Conservation (phyloP, 2,329 filamentous ascomycete species). For the Aspergillus sp. region DNA sequence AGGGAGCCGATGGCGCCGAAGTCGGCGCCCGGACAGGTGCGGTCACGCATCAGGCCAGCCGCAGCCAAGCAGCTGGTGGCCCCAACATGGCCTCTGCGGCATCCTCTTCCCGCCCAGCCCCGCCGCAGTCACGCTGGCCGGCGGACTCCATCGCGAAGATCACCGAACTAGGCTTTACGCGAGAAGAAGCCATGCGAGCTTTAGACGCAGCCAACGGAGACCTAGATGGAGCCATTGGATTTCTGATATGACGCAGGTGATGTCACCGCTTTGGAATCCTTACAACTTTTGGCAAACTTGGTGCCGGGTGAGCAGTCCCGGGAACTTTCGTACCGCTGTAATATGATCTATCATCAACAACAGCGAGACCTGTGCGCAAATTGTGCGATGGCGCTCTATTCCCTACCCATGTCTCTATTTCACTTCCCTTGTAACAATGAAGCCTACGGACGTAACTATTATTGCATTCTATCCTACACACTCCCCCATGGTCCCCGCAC, state of each 20-base stretch:
- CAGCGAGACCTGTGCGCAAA: background rate
- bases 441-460: constrained; percentile 2
- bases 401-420: background rate
- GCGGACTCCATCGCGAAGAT: constrained; percentile 73
- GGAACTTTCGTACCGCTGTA: constrained; percentile 7
- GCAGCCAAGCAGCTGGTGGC: constrained; percentile 18
- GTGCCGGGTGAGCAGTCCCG: constrained; percentile 4
- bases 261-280: constrained; percentile 7
- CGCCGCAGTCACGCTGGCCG: constrained; percentile 48
- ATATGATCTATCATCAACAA: constrained; percentile 6
- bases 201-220: constrained; percentile 82
- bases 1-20: constrained; percentile 83
- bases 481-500: background rate
- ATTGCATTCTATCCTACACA: background rate
- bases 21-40: constrained; percentile 84
- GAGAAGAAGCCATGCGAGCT: constrained; percentile 75
- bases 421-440: constrained; percentile 1
- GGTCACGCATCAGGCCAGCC: constrained; percentile 41
- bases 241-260: constrained; percentile 59
- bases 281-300: background rate
- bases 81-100: constrained; percentile 21
- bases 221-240: constrained; percentile 80
- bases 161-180: constrained; percentile 73
- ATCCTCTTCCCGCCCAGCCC: constrained; percentile 28
- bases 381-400: constrained; percentile 3